Base-by-base conservation (phyloP, 768 basidiomycete species). In the Russula sp. region DNA sequence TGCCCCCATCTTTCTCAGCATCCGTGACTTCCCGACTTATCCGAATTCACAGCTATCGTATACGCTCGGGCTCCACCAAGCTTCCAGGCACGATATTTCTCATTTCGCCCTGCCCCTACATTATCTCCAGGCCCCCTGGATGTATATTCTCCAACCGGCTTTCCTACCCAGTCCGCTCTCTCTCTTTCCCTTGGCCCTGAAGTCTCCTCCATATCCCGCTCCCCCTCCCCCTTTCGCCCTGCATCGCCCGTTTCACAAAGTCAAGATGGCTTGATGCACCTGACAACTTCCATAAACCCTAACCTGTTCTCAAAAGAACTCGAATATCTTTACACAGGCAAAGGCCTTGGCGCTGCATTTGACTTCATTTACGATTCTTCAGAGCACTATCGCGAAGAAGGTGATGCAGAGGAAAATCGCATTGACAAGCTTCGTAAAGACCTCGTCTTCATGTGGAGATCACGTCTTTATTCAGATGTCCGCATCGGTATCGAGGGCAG, bases 371-470 rank as follows among this genome's bases (percentile, higher is more conserved):
- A 92, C 70, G 93, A 94, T 69, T 76, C 78, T 57, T 73, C 76
- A 11, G 79, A 77, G 68, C 75, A 72, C 49, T 64, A 66, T 63
- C 73, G 73, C 48, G 78, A 76, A 44, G 78, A 77, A 60, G 84
- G 75, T 58, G 78, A 79, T 68, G 79, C 76, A 10, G 84, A 77
- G 74, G 84, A 80, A 67, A 77, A 82, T 51, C 78, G 92, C 16
- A 77, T 91, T 46, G 92, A 93, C 74, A 92, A 94, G 76, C 83
- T 97, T 11, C 85, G 92, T 65, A 92, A 93, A 75, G 96, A 98
- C 72, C 81, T 97, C 32, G 90, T 95, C 26, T 97, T 89, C 79
- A 96, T 94, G 93, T 98, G 95, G 96, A 79, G 96, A 36, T 91
- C 90, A 14, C 86, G 94, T 55, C 84, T 98, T 20, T 98, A 94